phyloP scores from a whole-genome alignment of 2,329 filamentous ascomycete genomes.

The Gremmenia infestans region DNA sequence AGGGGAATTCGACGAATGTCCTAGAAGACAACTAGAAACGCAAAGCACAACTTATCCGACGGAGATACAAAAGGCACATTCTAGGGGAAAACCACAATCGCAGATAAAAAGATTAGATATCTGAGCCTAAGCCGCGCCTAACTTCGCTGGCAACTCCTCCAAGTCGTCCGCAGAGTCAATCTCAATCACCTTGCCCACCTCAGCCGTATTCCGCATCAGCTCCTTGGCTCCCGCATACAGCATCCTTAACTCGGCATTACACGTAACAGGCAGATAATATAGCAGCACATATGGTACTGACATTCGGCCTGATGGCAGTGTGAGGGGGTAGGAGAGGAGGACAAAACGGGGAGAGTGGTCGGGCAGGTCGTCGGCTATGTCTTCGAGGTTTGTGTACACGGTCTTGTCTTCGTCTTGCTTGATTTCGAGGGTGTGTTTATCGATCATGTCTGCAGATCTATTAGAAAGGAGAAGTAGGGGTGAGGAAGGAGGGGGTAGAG shows the following conservation, averaged over 20 bases:
- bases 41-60: no score
- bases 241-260: slow-evolving; percentile 84
- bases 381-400: slow-evolving; percentile 75
- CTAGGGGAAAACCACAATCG: no score
- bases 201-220: slow-evolving; percentile 86
- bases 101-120: no score
- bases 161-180: slow-evolving; percentile 76
- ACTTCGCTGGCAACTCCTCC: slow-evolving; percentile 69
- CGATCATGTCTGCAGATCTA: slow-evolving; percentile 67
- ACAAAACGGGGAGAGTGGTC: slow-evolving; percentile 89
- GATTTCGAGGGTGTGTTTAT: slow-evolving; percentile 87
- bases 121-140: slow-evolving; percentile 31
- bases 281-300: slow-evolving; percentile 91
- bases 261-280: slow-evolving; percentile 90
- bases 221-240: slow-evolving; percentile 95
- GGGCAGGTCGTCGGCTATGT: slow-evolving; percentile 82
- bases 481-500: slow-evolving; percentile 1
- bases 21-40: no score
- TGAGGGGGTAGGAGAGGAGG: slow-evolving; percentile 85
- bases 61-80: no score
- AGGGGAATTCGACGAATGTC: no score
- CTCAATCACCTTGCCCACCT: slow-evolving; percentile 85
- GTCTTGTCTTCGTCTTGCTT: slow-evolving; percentile 70
- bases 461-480: slow-evolving; percentile 8
- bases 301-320: slow-evolving; percentile 72